These are phyloP conservation scores for Nematocida major DNA, from an alignment of 371 early-diverging fungal species.

Conservation along the genomic window DNA sequence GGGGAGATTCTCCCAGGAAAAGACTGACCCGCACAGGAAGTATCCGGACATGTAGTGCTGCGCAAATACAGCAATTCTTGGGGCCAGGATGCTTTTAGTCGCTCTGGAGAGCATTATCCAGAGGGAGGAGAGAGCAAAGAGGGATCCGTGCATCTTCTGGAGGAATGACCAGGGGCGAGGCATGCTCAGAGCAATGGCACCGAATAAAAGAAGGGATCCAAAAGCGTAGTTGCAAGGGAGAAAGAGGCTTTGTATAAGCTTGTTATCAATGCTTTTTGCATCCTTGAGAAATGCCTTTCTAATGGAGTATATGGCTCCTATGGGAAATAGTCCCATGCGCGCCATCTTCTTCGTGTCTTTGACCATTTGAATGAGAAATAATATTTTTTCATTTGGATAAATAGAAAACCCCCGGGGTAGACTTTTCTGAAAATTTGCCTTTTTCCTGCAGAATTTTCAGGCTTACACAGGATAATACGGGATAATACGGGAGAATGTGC, in stretches of 20 bases:
- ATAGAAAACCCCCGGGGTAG: background rate
- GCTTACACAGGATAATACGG: no score
- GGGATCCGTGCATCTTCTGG: background rate
- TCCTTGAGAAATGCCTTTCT: background rate
- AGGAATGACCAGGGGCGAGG: background rate
- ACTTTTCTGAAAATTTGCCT: no score
- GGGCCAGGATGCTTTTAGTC: background rate
- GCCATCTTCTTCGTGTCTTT: constrained; percentile 2
- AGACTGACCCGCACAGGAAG: constrained; percentile 10
- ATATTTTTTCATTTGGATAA: constrained; percentile 10
- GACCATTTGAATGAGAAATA: constrained; percentile 7
- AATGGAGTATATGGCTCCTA: background rate
- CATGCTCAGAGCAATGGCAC: background rate
- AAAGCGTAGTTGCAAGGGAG: constrained; percentile 1
- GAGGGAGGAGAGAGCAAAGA: background rate
- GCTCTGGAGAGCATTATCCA: background rate
- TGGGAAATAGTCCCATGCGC: constrained; percentile 12
- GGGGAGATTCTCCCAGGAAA: constrained; percentile 16
- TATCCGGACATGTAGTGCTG: constrained; percentile 19
- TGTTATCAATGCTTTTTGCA: background rate
- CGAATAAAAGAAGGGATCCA: background rate
- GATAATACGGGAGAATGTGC: no score
- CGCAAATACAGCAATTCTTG: background rate
- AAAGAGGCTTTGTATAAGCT: background rate
- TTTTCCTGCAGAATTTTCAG: no score